Evolutionary conservation across 352 stramenopile species (phyloP), one percentile per base, ranked within the genome.

Genomic region (Pythium brassicae): DNA sequence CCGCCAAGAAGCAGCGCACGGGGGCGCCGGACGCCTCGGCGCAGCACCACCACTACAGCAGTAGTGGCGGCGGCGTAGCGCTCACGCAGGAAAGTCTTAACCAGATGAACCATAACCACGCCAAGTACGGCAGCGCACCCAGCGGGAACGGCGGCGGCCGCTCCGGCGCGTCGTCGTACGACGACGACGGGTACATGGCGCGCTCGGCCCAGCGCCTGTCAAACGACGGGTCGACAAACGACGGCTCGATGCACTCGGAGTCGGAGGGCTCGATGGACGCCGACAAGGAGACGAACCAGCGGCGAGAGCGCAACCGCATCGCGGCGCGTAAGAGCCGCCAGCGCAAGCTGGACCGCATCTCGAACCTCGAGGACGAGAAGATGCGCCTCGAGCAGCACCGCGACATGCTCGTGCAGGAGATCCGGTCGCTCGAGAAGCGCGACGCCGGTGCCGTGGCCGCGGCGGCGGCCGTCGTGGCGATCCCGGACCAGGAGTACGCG

Each of bases 281-380:
- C 2, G 65, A 77, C 49, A 58, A 63, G 22, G 83, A 94, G 59
- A 89, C 84, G 19, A 92, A 87, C 45, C 57, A 91, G 40, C 79
- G 84, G 17, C 76, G 84, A n/a, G 84, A 94, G 53, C 78, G 82
- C 15, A 94, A 94, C 71, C 84, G 84, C 52, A 92, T 94, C 55
- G 84, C 84, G 0, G 84, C 84, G 12, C 75, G 84, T 37, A 94
- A 94, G 59, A 89, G 76, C 45, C 79, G 84, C 5, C 84, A 94
- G 57, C 79, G 84, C 63, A 94, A 94, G 57, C 61, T 94, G 17
- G 84, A 94, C 66, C 83, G 83, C 55, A 94, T 94, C 57, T 90
- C 83, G 25, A 90, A 88, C 60, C 69, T 94, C 4, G 84, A 94
- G 66, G 83, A 92, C 60, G 84, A 94, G 64, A 94, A 94, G 62